phyloP scores from a whole-genome alignment of 1,284 basidiomycete genomes.

The Mycena citricolor region DNA sequence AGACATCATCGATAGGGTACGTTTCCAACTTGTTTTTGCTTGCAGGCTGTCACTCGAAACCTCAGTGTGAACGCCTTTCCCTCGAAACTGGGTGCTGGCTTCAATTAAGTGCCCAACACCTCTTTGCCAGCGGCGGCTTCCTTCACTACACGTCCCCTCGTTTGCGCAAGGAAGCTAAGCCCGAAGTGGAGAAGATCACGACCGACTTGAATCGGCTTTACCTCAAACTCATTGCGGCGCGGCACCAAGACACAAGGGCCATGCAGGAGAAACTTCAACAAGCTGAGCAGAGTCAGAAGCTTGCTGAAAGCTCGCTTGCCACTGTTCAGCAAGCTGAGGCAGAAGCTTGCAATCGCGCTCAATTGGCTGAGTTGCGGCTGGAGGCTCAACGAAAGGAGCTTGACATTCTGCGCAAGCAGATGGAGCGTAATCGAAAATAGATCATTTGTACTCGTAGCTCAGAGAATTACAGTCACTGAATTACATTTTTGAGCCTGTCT shows the following conservation, averaged over 20 bases:
- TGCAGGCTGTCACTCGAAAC: background rate
- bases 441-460: no score
- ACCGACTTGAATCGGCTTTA: conserved; percentile 10
- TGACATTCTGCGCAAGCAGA: no score
- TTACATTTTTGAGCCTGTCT: no score
- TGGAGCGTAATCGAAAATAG: no score
- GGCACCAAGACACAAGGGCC: conserved; percentile 12
- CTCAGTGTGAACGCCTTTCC: conserved; percentile 16
- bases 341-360: no score
- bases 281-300: background rate
- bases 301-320: no score
- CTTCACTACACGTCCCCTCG: conserved; percentile 21
- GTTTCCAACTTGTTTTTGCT: background rate
- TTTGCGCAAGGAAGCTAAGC: conserved; percentile 12
- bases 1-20: conserved; percentile 18
- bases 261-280: background rate
- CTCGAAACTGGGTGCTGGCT: conserved; percentile 21
- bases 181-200: conserved; percentile 9
- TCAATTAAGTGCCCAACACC: conserved; percentile 16
- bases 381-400: no score
- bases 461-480: no score
- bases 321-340: no score
- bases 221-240: conserved; percentile 16
- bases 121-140: conserved; percentile 6
- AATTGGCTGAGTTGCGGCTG: no score